Base-by-base conservation (phyloP, 345 rosid species). In the Lepidium sativum region DNA sequence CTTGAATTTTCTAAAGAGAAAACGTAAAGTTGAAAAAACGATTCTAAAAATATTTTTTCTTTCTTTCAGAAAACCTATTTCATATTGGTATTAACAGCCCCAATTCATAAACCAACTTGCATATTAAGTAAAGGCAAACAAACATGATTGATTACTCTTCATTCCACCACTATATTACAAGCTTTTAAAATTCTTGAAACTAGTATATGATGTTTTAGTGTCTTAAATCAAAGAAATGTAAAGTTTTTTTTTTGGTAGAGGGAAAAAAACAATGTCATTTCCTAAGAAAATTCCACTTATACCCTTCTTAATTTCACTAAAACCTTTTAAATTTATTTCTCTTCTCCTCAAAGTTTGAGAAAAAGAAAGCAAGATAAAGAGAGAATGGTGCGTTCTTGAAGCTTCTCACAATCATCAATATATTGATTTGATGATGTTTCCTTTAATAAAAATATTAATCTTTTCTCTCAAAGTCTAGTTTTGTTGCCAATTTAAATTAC, bases 381-480 rank as follows among this genome's bases (percentile, higher is more conserved):
- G 60, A 65, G 34, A 59, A 86, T 89, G 96, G 96, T 86, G 82
- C 75, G 82, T 78, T 77, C 80, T 72, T 65, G 72, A 66, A 66
- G 72, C 56, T 61, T 65, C 74, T 65, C 38, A 42, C 64, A 33
- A 39, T 33, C 23, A 66, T 31, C 52, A 60, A 27, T 32, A 66
- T 44, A 35, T 23, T 54, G 54, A 62, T 51, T 40, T 41, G 37
- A 58, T 70, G 47, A 39, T 65, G 41, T 41, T 72, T 63, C 23
- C 52, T 31, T 56, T 48, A 17, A 63, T 40, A 35, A 62, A 17
- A 25, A 27, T 62, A 42, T 37, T 18, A 47, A 39, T 56, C 32
- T 54, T 47, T 61, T 31, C 25, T 38, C 69, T 55, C 51, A 71
- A 47, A 38, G 11, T 71, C 4, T 34, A 6, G 35, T 44, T 54